Evolutionary conservation across 768 basidiomycete species (phyloP).

Genomic region (Tulasnella sp.): DNA sequence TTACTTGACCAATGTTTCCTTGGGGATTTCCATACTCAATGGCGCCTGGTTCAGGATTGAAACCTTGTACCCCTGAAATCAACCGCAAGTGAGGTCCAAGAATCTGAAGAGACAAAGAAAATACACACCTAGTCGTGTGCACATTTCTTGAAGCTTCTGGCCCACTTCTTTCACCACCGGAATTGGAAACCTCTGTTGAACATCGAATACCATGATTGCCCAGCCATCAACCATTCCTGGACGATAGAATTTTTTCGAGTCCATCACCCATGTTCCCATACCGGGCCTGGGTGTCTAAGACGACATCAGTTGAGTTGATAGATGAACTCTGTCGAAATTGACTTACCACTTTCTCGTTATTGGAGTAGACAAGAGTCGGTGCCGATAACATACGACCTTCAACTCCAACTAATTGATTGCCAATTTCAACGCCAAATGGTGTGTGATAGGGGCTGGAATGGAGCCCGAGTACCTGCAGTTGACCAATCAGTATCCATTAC

Average conservation of each 20-base stretch:
- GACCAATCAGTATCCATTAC: too few relatives aligned
- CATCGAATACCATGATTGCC: conserved; percentile 54
- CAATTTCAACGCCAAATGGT: conserved; percentile 5
- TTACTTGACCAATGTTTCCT: too few relatives aligned
- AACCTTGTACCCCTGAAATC: too few relatives aligned
- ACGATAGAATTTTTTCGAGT: conserved; percentile 35
- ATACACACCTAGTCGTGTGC: too few relatives aligned
- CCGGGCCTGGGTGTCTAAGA: conserved; percentile 12
- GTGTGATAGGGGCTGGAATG: conserved; percentile 3
- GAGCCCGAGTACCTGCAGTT: too few relatives aligned
- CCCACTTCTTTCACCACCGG: neutral
- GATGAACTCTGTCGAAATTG: too few relatives aligned
- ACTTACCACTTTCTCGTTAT: conserved; percentile 7
- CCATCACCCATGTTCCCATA: conserved; percentile 75
- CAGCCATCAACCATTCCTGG: conserved; percentile 41
- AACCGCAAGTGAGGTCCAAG: too few relatives aligned
- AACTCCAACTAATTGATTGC: conserved; percentile 35
- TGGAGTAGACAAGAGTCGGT: conserved; percentile 50
- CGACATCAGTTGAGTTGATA: neutral
- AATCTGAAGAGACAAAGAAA: too few relatives aligned
- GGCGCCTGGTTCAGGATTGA: too few relatives aligned
- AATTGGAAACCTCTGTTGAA: conserved; percentile 33
- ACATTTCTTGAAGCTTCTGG: too few relatives aligned
- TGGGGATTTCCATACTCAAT: too few relatives aligned
- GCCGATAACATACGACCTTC: conserved; percentile 50